Percentiles rank a stretch among this genome's conserved stretches.
Evolutionary conservation across 2,329 filamentous ascomycete genomes (phyloP).

Genomic region (Arthrobotrys musiformis): DNA sequence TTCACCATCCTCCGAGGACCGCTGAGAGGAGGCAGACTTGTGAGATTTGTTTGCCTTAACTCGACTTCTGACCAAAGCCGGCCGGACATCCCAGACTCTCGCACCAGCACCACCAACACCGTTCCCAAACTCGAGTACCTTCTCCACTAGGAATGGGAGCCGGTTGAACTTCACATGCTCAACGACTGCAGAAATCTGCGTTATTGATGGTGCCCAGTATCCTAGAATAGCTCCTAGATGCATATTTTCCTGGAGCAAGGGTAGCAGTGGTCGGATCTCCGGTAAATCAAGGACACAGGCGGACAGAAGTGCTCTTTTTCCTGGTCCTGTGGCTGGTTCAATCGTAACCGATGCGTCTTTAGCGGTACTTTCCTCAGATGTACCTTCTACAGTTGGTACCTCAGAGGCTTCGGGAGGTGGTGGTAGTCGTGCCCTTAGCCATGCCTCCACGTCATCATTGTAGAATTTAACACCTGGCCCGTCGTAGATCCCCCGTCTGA

Average conservation of each 20-base stretch:
- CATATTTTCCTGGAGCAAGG: conserved; percentile 17
- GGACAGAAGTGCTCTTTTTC: conserved; percentile 20
- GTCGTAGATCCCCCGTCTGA: conserved; percentile 35
- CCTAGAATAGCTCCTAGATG: conserved; percentile 34
- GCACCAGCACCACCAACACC: conserved; percentile 67
- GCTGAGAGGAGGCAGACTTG: background rate
- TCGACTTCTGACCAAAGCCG: conserved; percentile 63
- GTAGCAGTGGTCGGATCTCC: conserved; percentile 26
- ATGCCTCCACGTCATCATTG: conserved; percentile 17
- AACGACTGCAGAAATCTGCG: conserved; percentile 23
- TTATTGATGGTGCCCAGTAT: conserved; percentile 52
- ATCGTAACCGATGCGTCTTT: background rate
- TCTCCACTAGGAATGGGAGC: conserved; percentile 65
- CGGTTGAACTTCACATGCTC: conserved; percentile 57
- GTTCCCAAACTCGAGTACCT: conserved; percentile 70
- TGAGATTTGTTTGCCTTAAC: conserved; percentile 39
- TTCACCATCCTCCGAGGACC: conserved; percentile 4
- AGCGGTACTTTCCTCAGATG: background rate
- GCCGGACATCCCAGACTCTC: conserved; percentile 73
- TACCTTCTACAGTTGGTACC: background rate
- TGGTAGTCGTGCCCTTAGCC: conserved; percentile 18
- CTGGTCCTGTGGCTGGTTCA: background rate
- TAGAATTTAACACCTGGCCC: conserved; percentile 35
- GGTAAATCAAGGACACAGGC: conserved; percentile 52
- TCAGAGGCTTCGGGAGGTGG: background rate